A percentile compares a stretch with the other conserved stretches of the same genome.
These are phyloP conservation scores for Musa balbisiana DNA, from an alignment of 202 grass and related monocot genomes.

Conservation along the genomic window DNA sequence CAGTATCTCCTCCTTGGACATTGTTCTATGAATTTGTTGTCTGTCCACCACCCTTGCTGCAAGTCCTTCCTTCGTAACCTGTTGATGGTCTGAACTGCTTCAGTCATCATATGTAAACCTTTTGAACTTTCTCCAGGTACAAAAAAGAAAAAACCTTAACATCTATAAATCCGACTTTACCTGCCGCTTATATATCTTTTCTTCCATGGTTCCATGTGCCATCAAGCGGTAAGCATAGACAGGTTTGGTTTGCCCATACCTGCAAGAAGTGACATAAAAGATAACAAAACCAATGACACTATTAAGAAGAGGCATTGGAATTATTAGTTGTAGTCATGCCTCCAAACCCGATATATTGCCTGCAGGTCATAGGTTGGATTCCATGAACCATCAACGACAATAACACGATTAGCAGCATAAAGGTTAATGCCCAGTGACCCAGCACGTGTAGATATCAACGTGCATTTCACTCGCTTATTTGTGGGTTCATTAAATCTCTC, in stretches of 20 bases:
- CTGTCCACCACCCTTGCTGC: slow-evolving; percentile 96
- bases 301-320: not conserved
- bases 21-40: slow-evolving; percentile 95
- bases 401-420: slow-evolving; percentile 90
- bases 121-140: not conserved
- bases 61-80: slow-evolving; percentile 98
- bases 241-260: slow-evolving; percentile 91
- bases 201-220: slow-evolving; percentile 96
- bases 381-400: slow-evolving; percentile 97
- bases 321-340: slow-evolving; percentile 38
- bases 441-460: slow-evolving; percentile 95
- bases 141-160: not conserved
- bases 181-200: slow-evolving; percentile 99
- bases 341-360: slow-evolving; percentile 99
- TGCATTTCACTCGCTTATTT: slow-evolving; percentile 84
- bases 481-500: slow-evolving; percentile 79
- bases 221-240: slow-evolving; percentile 92
- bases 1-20: slow-evolving; percentile 95
- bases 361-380: slow-evolving; percentile 98
- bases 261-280: slow-evolving; percentile 30
- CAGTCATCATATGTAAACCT: slow-evolving; percentile 8
- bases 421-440: slow-evolving; percentile 96
- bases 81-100: slow-evolving; percentile 25
- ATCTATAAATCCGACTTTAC: slow-evolving; percentile 28
- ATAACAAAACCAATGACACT: not conserved